Percentiles rank a stretch among this genome's conserved stretches.
Evolutionary conservation across 2,329 filamentous ascomycete species (phyloP).

Genomic region (Exserohilum rostratum): DNA sequence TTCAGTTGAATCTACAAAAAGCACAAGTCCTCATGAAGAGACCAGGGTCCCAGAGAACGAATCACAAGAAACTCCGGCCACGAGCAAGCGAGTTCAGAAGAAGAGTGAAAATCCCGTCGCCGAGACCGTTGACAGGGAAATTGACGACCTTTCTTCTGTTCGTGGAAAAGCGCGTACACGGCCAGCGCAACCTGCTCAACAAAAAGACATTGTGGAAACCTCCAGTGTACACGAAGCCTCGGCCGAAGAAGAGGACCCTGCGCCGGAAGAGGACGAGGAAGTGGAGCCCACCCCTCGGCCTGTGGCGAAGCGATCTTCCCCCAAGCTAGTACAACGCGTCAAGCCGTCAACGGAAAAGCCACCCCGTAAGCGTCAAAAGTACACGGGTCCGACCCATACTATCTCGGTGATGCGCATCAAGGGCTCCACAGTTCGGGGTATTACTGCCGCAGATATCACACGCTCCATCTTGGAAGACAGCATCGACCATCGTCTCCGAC

Average conservation of each 20-base stretch:
- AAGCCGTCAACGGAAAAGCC: slow-evolving; percentile 30
- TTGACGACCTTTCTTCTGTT: slow-evolving; percentile 32
- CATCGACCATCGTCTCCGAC: slow-evolving; percentile 53
- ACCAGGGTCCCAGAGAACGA: slow-evolving; percentile 5
- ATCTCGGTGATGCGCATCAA: slow-evolving; percentile 49
- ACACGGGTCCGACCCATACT: slow-evolving; percentile 36
- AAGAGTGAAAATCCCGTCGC: slow-evolving; percentile 1
- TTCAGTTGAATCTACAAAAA: slow-evolving; percentile 8
- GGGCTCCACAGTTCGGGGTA: slow-evolving; percentile 40
- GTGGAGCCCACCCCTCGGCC: slow-evolving; percentile 17
- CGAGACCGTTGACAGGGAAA: slow-evolving; percentile 3
- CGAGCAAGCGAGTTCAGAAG: slow-evolving; percentile 14
- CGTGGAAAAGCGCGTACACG: slow-evolving; percentile 9
- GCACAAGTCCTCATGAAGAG: slow-evolving; percentile 20
- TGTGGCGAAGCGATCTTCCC: slow-evolving; percentile 15
- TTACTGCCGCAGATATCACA: slow-evolving; percentile 61
- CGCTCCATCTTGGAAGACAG: slow-evolving; percentile 58
- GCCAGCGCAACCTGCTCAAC: slow-evolving; percentile 2
- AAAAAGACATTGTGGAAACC: slow-evolving; percentile 11
- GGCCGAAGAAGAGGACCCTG: slow-evolving; percentile 22
- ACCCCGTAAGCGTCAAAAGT: slow-evolving; percentile 37
- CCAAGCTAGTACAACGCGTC: slow-evolving; percentile 17
- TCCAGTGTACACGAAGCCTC: slow-evolving; percentile 25
- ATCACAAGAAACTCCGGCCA: slow-evolving; percentile 19
- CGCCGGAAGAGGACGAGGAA: slow-evolving; percentile 25